These are phyloP conservation scores for Penicillium hesseltinei DNA, from an alignment of 2,329 filamentous ascomycete genomes.

Conservation along the genomic window DNA sequence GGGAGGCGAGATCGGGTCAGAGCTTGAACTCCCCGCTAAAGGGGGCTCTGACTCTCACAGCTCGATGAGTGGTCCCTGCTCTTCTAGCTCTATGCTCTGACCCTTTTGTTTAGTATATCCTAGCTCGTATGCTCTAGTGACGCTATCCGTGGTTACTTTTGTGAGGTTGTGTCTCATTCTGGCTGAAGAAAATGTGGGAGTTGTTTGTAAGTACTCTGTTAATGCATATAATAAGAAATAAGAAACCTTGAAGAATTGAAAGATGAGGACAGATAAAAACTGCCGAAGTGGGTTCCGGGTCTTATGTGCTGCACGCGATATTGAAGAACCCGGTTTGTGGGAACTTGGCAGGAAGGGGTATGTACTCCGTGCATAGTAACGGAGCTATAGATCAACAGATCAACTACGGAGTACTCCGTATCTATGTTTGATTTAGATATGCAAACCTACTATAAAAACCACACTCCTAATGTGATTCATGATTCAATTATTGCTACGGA, in stretches of 20 bases:
- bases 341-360: background rate
- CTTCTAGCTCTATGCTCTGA: background rate
- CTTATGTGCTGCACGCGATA: conserved; percentile 9
- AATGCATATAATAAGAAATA: background rate
- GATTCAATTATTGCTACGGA: conserved; percentile 4
- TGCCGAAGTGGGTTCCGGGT: conserved; percentile 1
- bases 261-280: background rate
- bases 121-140: conserved; percentile 6
- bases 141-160: conserved; percentile 2
- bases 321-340: background rate
- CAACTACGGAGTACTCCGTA: background rate
- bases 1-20: conserved; percentile 10
- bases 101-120: conserved; percentile 12
- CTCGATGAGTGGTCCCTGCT: conserved; percentile 19
- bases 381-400: background rate
- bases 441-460: background rate
- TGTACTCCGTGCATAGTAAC: background rate
- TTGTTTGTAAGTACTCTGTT: background rate
- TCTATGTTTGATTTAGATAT: background rate
- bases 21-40: conserved; percentile 14
- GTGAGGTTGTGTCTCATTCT: background rate
- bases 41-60: conserved; percentile 10
- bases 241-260: background rate
- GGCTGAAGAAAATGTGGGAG: background rate
- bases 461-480: background rate